Percentiles rank a stretch among this genome's conserved stretches.
phyloP scores from a whole-genome alignment of 208 protist species.

The Leishmania gerbilli region DNA sequence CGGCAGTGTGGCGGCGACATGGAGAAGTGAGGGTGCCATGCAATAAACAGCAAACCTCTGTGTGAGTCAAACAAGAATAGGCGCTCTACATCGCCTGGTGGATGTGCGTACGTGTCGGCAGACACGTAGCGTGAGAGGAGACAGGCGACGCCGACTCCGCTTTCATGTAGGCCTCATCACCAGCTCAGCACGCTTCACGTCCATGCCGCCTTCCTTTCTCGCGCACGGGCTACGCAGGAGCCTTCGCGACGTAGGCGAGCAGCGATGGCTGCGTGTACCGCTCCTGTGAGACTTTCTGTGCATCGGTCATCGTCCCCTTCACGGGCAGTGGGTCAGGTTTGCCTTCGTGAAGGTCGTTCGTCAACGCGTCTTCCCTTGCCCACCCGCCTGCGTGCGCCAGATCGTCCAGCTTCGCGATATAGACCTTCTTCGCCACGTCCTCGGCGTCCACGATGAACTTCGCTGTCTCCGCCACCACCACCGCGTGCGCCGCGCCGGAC shows the following conservation, averaged over 20 bases:
- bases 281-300: slow-evolving; percentile 43
- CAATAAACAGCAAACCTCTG: background rate
- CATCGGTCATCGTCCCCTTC: slow-evolving; percentile 40
- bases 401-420: slow-evolving; percentile 62
- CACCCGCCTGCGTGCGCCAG: slow-evolving; percentile 54
- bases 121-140: background rate
- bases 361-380: slow-evolving; percentile 39
- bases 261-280: slow-evolving; percentile 73
- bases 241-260: slow-evolving; percentile 37
- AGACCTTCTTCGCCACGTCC: slow-evolving; percentile 77
- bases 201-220: too few species aligned
- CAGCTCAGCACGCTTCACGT: background rate
- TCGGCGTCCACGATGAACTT: slow-evolving; percentile 90
- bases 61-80: background rate
- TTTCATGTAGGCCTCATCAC: background rate
- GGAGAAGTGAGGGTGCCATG: background rate
- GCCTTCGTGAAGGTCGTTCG: slow-evolving; percentile 47
- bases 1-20: background rate
- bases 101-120: background rate
- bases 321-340: slow-evolving; percentile 49
- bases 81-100: background rate
- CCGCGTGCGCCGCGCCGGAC: slow-evolving; percentile 31
- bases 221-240: too few species aligned
- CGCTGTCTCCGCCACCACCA: slow-evolving; percentile 87
- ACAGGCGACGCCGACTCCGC: background rate